phyloP scores from a whole-genome alignment of 2,329 filamentous ascomycete genomes.

The Thermomyces lanuginosus region DNA sequence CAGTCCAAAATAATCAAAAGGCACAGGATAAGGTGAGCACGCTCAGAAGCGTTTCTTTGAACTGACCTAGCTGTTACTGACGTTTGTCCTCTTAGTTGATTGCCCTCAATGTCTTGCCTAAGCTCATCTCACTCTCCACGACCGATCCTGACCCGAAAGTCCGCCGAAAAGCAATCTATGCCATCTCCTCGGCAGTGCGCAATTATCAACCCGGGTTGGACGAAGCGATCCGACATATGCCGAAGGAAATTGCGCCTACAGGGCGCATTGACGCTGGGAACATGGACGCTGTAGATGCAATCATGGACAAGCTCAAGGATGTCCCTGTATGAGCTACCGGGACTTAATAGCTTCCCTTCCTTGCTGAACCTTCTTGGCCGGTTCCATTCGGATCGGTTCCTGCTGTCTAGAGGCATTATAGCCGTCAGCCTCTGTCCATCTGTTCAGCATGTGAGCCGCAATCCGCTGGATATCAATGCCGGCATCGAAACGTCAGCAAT shows the following conservation, averaged over 20 bases:
- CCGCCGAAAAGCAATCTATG: slow-evolving; percentile 75
- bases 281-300: slow-evolving; percentile 69
- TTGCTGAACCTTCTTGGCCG: not conserved
- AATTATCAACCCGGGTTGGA: slow-evolving; percentile 71
- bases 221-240: slow-evolving; percentile 49
- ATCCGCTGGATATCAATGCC: no score
- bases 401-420: no score
- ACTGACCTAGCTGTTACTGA: slow-evolving; percentile 6
- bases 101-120: slow-evolving; percentile 49
- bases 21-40: slow-evolving; percentile 53
- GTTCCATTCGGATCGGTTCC: no score
- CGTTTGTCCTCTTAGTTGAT: slow-evolving; percentile 27
- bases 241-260: slow-evolving; percentile 39
- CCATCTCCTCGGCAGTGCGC: slow-evolving; percentile 66
- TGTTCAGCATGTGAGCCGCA: no score
- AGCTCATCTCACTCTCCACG: slow-evolving; percentile 48
- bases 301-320: slow-evolving; percentile 53
- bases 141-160: slow-evolving; percentile 46
- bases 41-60: slow-evolving; percentile 23
- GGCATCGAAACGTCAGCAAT: no score
- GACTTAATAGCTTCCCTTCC: not conserved
- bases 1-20: slow-evolving; percentile 87
- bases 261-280: slow-evolving; percentile 60
- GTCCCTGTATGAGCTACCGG: slow-evolving; percentile 10
- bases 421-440: no score